Evolutionary conservation across 192 early-diverging fungal genomes (phyloP), one percentile per base, ranked within the genome.

Genomic region (Podila verticillata): DNA sequence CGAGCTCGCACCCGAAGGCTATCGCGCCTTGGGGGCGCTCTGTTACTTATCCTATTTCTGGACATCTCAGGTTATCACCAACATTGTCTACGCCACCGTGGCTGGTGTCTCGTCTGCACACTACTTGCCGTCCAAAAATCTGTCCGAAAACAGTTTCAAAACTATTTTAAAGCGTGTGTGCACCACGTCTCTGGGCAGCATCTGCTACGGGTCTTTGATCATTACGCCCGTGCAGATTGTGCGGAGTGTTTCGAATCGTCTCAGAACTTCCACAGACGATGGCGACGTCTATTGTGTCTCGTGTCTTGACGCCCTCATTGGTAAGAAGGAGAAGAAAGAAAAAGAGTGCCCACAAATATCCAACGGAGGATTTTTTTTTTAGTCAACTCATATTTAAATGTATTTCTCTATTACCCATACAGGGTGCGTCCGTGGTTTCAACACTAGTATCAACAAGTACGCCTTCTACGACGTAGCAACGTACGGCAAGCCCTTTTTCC

Each of bases 381-480:
- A 47, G 51, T 24, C 51, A 7, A 54, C 22, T 2, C 17, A 24
- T 6, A 48, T 22, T 54, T 54, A 19, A 1, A 22, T 24, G 7
- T 24, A 24, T 26, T 54, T 54, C 4, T 26, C n/a, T 22, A 26
- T 54, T 54, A 44, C 4, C 39, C 39, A 13, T 15, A 17, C 39
- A 24, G 83, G 83, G 4, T 91, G 90, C 71, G 84, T 95, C 65
- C 86, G 92, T 73, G 89, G 84, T 49, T 63, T 93, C 31, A 77
- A 92, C 61, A 84, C 78, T 44, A 87, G 83, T 68, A 85, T 88
- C 80, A 90, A 85, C 87, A 84, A 82, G 48, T 95, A 93, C 77
- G 94, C 94, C 7, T 94, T 92, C 74, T 85, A 91, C 19, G 88
- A 95, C 67, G 89, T 95, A 15, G 94, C 92, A 57, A 83, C 92